These are phyloP conservation scores for Pseudogymnoascus destructans DNA, from an alignment of 2,329 filamentous ascomycete species.

Conservation along the genomic window DNA sequence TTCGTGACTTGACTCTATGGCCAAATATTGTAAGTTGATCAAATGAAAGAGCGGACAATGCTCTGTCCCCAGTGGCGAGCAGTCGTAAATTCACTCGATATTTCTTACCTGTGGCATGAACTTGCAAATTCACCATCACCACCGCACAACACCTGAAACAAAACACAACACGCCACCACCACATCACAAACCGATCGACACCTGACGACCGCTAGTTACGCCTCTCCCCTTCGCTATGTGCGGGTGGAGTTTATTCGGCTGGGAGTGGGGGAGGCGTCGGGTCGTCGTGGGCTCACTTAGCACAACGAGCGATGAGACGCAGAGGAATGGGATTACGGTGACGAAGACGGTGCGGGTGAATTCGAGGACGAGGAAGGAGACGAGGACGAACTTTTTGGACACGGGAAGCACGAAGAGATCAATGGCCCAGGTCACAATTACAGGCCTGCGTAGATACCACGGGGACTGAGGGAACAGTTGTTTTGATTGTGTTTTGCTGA, in stretches of 20 bases:
- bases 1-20: not conserved
- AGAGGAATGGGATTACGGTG: not conserved
- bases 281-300: not conserved
- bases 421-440: not conserved
- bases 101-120: not conserved
- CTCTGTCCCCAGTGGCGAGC: not conserved
- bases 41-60: not conserved
- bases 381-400: not conserved
- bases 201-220: not conserved
- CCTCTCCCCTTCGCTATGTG: not conserved
- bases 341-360: slow-evolving; percentile 1
- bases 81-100: not conserved
- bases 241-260: not conserved
- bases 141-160: not conserved
- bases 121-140: not conserved
- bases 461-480: not conserved
- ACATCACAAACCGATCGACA: not conserved
- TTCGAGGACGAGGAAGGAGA: slow-evolving; percentile 3
- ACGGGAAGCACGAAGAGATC: slow-evolving; percentile 3
- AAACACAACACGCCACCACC: not conserved
- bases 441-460: not conserved
- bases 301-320: not conserved
- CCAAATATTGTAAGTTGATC: not conserved
- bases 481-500: not conserved
- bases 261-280: not conserved